Evolutionary conservation across 2,329 filamentous ascomycete genomes (phyloP).

Genomic region (Talaromyces amestolkiae): DNA sequence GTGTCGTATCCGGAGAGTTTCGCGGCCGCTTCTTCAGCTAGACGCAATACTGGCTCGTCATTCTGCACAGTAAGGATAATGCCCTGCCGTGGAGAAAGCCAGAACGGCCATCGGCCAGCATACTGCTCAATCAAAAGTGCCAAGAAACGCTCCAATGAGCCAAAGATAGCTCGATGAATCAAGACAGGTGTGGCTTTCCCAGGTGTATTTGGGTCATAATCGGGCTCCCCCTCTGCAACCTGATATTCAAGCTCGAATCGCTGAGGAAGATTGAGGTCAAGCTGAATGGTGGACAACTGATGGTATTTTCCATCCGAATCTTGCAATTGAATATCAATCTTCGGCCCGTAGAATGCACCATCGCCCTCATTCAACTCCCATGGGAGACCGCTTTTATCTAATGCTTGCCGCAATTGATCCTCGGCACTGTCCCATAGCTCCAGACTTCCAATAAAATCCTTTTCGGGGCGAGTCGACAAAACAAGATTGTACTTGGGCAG

Average conservation of each 20-base stretch:
- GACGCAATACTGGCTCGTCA: slow-evolving; percentile 46
- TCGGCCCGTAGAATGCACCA: slow-evolving; percentile 87
- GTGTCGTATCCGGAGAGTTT: slow-evolving; percentile 46
- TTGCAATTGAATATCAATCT: slow-evolving; percentile 80
- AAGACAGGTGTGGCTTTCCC: slow-evolving; percentile 71
- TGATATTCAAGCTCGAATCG: slow-evolving; percentile 75
- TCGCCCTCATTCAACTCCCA: slow-evolving; percentile 79
- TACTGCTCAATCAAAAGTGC: slow-evolving; percentile 82
- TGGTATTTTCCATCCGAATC: slow-evolving; percentile 83
- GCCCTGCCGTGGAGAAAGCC: slow-evolving; percentile 78
- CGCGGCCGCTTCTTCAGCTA: slow-evolving; percentile 51
- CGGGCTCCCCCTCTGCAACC: slow-evolving; percentile 45
- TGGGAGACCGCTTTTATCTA: slow-evolving; percentile 61
- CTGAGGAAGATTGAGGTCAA: slow-evolving; percentile 85
- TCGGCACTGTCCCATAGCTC: slow-evolving; percentile 71
- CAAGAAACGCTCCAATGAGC: slow-evolving; percentile 80
- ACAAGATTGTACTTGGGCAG: slow-evolving; percentile 72
- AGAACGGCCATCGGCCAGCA: slow-evolving; percentile 78
- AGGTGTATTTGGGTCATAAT: slow-evolving; percentile 42
- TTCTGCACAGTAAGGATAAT: slow-evolving; percentile 70
- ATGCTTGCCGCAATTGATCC: slow-evolving; percentile 60
- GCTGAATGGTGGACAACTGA: slow-evolving; percentile 83
- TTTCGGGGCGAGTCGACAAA: slow-evolving; percentile 72
- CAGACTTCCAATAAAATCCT: slow-evolving; percentile 71
- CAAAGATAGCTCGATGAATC: slow-evolving; percentile 80